Evolutionary conservation across 176 grass and related monocot genomes (phyloP).

Genomic region (Canna indica): DNA sequence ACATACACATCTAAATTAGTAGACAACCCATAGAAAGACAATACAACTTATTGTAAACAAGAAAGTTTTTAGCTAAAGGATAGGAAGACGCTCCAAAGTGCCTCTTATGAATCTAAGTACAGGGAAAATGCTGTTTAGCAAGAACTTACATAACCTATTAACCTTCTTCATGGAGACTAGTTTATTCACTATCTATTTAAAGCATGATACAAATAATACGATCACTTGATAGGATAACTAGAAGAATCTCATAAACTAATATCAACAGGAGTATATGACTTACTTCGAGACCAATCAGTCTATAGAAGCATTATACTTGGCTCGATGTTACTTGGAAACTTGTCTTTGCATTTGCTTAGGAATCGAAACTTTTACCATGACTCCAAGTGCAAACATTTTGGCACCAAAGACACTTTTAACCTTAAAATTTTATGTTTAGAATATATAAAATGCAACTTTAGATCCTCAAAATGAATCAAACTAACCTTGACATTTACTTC

Average conservation of each 20-base stretch:
- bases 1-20: too few relatives aligned
- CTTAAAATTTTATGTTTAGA: conserved; percentile 26
- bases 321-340: conserved; percentile 99
- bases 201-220: background rate
- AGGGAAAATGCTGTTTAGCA: too few relatives aligned
- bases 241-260: background rate
- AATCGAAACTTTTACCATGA: conserved; percentile 92
- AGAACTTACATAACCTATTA: too few relatives aligned
- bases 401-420: conserved; percentile 96
- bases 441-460: background rate
- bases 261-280: conserved; percentile 19
- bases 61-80: too few relatives aligned
- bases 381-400: conserved; percentile 99
- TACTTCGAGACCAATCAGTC: conserved; percentile 99
- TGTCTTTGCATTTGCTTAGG: conserved; percentile 95
- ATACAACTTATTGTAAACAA: too few relatives aligned
- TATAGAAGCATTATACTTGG: too few relatives aligned
- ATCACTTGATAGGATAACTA: background rate
- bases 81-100: too few relatives aligned
- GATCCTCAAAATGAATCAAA: background rate
- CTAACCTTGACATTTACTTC: conserved; percentile 93
- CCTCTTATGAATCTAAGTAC: too few relatives aligned
- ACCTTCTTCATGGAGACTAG: too few relatives aligned
- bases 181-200: too few relatives aligned
- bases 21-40: too few relatives aligned